Base-by-base conservation (phyloP, 768 basidiomycete species). In the Saitozyma sp. region DNA sequence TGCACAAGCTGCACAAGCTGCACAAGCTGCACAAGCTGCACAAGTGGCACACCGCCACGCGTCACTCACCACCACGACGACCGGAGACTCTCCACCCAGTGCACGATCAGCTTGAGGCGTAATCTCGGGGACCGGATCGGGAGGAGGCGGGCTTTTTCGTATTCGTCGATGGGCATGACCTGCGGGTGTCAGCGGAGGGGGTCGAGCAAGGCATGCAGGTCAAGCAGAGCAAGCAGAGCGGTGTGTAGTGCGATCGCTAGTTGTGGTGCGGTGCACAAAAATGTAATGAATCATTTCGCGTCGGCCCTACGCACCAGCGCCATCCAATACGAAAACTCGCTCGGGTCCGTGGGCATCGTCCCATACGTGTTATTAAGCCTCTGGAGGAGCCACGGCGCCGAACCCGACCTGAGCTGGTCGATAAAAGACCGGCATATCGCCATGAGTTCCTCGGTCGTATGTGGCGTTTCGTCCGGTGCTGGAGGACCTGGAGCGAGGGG, bases 371-470 rank as follows among this genome's bases (percentile, higher is more conserved):
- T 85, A 73, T 89, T 86, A 50, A 96, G 83, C 53, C 91, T 85
- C 72, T 96, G 91, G 2, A 91, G 87, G 42, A 97, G 87, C 94
- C 95, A 97, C 10, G 94, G 95, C 0, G 92, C 90, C 0, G 86
- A 87, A 14, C 91, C 90, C 2, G 81, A 81, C 59, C 84, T 78
- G 9, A 89, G 81, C 64, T 87, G 85, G 29, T 82, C 81, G 61
- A 89, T 80, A 71, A 90, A 90, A 6, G 81, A 79, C 50, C 83
- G 83, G 70, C 89, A 90, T 13, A 82, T 82, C 1, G 77, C 81
- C 80, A 88, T 83, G 43, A 89, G 82, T 64, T 87, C 83, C 1
- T 82, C 83, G 58, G 85, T 88, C 13, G 85, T 73, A 45, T 78
- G 67, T 50, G 80, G 73, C 19, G 62, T 59, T 48, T 72, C 53